Conservation (phyloP, 495 filamentous ascomycete species). For the Diplogelasinospora grovesii region DNA sequence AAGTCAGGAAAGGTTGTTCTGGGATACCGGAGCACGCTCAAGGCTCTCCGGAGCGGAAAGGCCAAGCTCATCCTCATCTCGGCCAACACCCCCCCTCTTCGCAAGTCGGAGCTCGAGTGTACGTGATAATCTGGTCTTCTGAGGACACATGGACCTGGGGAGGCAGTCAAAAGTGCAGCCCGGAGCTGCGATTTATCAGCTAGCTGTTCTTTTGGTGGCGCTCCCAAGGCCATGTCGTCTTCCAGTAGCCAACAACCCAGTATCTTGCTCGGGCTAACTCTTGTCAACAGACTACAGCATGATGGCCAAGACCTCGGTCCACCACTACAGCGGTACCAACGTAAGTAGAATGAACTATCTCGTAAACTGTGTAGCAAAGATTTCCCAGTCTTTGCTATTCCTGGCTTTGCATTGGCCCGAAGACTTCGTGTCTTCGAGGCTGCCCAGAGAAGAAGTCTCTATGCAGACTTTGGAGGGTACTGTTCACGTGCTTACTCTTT, state of each 20-base stretch:
- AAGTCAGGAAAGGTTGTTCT: slow-evolving; percentile 79
- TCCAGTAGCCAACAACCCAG: not conserved
- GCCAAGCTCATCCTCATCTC: slow-evolving; percentile 67
- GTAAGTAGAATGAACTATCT: slow-evolving; percentile 53
- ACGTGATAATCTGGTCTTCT: no score
- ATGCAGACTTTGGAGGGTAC: slow-evolving; percentile 78
- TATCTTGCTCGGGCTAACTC: slow-evolving; percentile 19
- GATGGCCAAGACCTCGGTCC: slow-evolving; percentile 86
- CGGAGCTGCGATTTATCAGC: no score
- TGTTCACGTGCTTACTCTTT: slow-evolving; percentile 44
- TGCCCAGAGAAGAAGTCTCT: slow-evolving; percentile 75
- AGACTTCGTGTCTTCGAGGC: slow-evolving; percentile 22
- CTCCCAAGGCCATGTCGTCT: no score
- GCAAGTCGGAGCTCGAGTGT: slow-evolving; percentile 87
- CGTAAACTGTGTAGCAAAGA: slow-evolving; percentile 10
- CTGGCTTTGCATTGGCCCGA: slow-evolving; percentile 7
- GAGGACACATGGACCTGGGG: not conserved
- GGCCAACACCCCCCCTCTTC: slow-evolving; percentile 91
- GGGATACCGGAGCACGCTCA: slow-evolving; percentile 94
- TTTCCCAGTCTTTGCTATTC: slow-evolving; percentile 8
- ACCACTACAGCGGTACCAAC: slow-evolving; percentile 97
- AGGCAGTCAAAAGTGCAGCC: not conserved
- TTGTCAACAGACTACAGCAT: slow-evolving; percentile 59
- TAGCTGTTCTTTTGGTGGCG: no score
- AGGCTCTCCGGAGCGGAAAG: slow-evolving; percentile 84